Evolutionary conservation across 371 early-diverging fungal genomes (phyloP), one percentile per base, ranked within the genome.

Genomic region (Zancudomyces culisetae): DNA sequence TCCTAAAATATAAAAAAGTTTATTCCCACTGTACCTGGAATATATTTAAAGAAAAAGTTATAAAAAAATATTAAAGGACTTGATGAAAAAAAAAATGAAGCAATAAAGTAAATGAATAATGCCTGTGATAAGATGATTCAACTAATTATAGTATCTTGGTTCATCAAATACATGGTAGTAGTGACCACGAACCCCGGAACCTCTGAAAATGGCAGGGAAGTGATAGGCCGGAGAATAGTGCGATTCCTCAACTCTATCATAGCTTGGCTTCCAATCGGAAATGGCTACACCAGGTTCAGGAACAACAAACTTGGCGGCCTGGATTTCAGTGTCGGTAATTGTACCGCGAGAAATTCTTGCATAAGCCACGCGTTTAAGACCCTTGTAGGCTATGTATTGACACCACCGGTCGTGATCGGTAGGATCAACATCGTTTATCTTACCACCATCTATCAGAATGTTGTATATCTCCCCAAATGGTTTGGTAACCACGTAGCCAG

Each of bases 291-390:
- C 54, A 1, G 56, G 61, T n/a, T 73, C 69, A 18, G 80, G 70
- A 10, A 83, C 63, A 55, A 76, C 73, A 71, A 81, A 85, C 66
- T 83, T 83, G 55, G 78, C 87, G n/a, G 72, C 70, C 60, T 86
- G 87, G 54, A 86, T 82, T 68, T 86, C 87, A 2, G 87, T 86
- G 52, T 86, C 87, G 0, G 87, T 83, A 55, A 86, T 82, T 29
- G 78, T 74, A 22, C 83, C 85, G 53, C 81, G 84, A 49, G 78
- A 77, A 43, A 86, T 62, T 50, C 87, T 77, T 21, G 87, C 85
- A 61, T 83, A 86, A 41, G 72, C 83, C 30, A 74, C 57, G 54
- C 84, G 75, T 61, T 80, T 75, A 52, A 86, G 60, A 13, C 85
- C 85, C 57, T 83, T 77, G 70, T 73, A 84, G 42, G 77, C 83